These are phyloP conservation scores for Mortierella claussenii DNA, from an alignment of 192 early-diverging fungal species.

Conservation along the genomic window DNA sequence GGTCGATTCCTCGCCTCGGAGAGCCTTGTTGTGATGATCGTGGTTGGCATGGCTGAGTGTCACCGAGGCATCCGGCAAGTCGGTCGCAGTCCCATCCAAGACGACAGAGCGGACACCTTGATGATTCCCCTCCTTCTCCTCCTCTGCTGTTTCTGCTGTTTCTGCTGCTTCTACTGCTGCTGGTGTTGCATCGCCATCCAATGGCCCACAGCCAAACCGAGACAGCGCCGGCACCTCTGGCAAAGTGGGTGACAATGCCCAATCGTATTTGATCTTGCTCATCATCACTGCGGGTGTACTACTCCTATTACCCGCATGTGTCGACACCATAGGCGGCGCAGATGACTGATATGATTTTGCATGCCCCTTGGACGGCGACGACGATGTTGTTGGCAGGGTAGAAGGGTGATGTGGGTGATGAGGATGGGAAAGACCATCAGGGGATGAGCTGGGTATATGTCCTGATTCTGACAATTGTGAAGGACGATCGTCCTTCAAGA, in stretches of 20 bases:
- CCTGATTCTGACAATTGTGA: background rate
- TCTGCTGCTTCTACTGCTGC: background rate
- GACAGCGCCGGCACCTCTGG: conserved; percentile 7
- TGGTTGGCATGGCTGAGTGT: background rate
- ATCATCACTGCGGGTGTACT: conserved; percentile 48
- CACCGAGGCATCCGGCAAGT: background rate
- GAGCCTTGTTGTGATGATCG: background rate
- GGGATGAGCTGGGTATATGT: conserved; percentile 2
- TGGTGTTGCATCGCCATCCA: conserved; percentile 12
- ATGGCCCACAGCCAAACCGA: conserved; percentile 29
- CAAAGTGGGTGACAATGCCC: conserved; percentile 24
- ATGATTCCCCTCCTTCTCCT: background rate
- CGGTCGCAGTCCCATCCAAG: background rate
- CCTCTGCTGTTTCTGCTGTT: background rate
- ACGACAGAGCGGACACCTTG: too few species aligned
- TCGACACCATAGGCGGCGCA: background rate
- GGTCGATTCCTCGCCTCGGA: background rate
- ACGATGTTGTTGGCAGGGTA: background rate
- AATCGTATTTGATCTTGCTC: conserved; percentile 46
- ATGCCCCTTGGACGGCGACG: too few species aligned
- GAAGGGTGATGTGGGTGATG: background rate
- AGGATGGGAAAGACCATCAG: background rate
- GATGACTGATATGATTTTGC: too few species aligned
- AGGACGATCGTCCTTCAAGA: background rate
- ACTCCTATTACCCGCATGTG: conserved; percentile 21